A percentile compares a stretch with the other conserved stretches of the same genome.
These are phyloP conservation scores for Russula virescens DNA, from an alignment of 768 basidiomycete species.

Conservation along the genomic window DNA sequence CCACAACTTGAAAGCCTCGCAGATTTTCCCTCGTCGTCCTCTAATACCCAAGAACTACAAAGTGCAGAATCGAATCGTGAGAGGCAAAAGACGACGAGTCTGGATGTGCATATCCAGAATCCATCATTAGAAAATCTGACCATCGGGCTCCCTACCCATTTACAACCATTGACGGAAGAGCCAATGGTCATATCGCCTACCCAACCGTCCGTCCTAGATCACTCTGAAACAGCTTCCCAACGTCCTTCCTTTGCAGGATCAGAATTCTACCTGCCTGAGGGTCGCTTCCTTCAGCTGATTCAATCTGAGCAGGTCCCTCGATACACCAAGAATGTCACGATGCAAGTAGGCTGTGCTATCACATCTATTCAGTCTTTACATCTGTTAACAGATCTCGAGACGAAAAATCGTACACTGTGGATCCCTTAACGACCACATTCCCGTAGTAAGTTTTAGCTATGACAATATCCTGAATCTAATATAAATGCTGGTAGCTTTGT, in stretches of 20 bases:
- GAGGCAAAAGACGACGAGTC: no score
- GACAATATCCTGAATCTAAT: background rate
- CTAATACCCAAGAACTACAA: no score
- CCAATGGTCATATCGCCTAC: no score
- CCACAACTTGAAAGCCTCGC: no score
- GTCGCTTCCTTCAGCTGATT: background rate
- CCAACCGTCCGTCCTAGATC: no score
- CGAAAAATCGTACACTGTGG: background rate
- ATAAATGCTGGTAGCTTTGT: background rate
- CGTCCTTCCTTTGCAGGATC: background rate
- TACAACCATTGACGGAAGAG: no score
- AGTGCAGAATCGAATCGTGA: no score
- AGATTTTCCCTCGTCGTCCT: no score
- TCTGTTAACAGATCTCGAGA: background rate
- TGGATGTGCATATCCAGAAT: no score
- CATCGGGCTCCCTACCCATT: no score
- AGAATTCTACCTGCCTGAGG: background rate
- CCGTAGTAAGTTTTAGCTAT: background rate
- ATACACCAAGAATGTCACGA: background rate
- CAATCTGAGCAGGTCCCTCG: constrained; percentile 9
- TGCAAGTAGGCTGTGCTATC: background rate
- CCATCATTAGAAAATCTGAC: no score
- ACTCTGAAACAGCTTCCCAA: no score
- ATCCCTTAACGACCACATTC: background rate
- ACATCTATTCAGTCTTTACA: background rate